These are phyloP conservation scores for Wickerhamiella pararugosa DNA, from an alignment of 1,139 yeast genomes.

Conservation along the genomic window DNA sequence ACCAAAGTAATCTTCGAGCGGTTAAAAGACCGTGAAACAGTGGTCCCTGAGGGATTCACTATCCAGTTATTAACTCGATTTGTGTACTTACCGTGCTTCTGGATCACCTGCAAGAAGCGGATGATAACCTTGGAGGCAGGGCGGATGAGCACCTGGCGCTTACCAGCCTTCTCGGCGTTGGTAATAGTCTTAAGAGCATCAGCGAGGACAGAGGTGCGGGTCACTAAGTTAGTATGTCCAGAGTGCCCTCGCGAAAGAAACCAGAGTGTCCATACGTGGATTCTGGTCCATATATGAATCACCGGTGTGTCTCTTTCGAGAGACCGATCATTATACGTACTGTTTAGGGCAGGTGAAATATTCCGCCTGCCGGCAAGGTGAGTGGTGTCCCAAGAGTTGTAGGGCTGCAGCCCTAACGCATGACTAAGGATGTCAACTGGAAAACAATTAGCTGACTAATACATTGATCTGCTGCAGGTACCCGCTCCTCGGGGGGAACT, in stretches of 20 bases:
- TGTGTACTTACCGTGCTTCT: constrained; percentile 44
- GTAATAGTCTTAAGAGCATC: constrained; percentile 97
- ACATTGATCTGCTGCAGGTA: no score
- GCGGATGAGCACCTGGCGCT: constrained; percentile 97
- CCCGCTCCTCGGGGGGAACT: no score
- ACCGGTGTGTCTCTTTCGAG: constrained; percentile 8
- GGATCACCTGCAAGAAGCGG: constrained; percentile 95
- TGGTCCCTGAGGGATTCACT: constrained; percentile 6
- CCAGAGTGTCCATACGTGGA: constrained; percentile 8
- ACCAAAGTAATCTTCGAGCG: constrained; percentile 15
- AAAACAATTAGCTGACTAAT: no score
- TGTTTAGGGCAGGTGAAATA: no score
- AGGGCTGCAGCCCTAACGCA: no score
- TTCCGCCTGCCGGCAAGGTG: no score
- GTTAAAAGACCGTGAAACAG: constrained; percentile 16
- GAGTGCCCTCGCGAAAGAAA: constrained; percentile 2
- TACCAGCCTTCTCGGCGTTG: constrained; percentile 99
- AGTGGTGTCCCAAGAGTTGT: no score
- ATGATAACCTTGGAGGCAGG: constrained; percentile 98
- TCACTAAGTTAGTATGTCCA: constrained; percentile 40
- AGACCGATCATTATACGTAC: constrained; percentile 6
- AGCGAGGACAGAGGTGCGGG: constrained; percentile 97
- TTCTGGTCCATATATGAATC: constrained; percentile 6
- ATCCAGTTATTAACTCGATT: constrained; percentile 18
- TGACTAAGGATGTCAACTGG: no score